A percentile compares a stretch with the other conserved stretches of the same genome.
Evolutionary conservation across 139 green algal genomes (phyloP).

Genomic region (Medakamo hakoo): DNA sequence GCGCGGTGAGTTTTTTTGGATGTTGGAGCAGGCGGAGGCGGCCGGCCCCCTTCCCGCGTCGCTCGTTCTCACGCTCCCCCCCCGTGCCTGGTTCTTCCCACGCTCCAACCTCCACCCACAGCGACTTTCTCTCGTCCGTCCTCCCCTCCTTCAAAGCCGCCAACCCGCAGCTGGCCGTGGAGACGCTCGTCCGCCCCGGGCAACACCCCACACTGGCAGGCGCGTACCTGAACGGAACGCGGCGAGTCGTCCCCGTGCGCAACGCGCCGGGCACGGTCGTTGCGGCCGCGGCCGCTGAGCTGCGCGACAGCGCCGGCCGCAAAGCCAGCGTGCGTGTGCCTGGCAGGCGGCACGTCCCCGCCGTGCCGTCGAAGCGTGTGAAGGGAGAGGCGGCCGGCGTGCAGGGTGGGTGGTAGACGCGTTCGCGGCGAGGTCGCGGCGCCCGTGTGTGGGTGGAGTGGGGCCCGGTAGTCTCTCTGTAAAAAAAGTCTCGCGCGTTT

Average conservation of each 20-base stretch:
- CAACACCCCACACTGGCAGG: neutral
- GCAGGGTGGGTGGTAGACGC: neutral
- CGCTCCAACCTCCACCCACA: no score
- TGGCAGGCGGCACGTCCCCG: neutral
- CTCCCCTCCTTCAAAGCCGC: neutral
- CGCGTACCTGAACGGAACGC: neutral
- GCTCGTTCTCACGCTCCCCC: no score
- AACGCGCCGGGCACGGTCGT: neutral
- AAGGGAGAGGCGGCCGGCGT: neutral
- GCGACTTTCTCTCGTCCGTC: neutral
- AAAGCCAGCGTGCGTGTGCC: neutral
- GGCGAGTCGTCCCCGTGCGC: neutral
- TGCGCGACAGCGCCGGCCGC: neutral
- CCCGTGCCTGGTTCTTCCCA: no score
- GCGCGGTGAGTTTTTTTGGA: neutral
- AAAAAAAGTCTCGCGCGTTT: no score
- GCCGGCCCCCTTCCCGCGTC: neutral
- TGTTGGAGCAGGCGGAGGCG: neutral
- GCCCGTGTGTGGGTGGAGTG: no score
- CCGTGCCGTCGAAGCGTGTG: neutral
- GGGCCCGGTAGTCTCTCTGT: no score
- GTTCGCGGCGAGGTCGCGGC: neutral
- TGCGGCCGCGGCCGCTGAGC: neutral
- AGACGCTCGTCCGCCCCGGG: neutral
- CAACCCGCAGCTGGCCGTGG: neutral